Base-by-base conservation (phyloP, 352 stramenopile species). In the Pythium angustatum region DNA sequence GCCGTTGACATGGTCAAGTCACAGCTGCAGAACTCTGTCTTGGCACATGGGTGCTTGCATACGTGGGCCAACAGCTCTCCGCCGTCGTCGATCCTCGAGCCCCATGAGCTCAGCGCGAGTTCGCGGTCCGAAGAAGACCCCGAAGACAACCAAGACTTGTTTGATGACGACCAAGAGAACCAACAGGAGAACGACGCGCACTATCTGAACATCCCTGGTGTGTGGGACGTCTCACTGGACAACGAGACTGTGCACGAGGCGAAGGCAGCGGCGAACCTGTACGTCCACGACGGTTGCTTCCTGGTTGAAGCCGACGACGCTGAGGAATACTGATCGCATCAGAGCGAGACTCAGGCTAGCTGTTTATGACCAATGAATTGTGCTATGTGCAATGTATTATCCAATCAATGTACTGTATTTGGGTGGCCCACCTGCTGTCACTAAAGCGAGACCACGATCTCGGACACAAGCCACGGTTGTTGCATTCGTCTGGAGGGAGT, bases 21-120 rank as follows among this genome's bases (percentile, higher is more conserved):
- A 10, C 79, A 79, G 10, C 62, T 90, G 7, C 81, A 83, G 48
- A 75, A 80, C 28, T 87, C 81, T 0, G 64, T 82, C 12, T 59
- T 90, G 28, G 77, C 76, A 22, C 73, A 77, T 15, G 79, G 79
- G 4, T 90, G 81, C 21, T 67, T 88, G 21, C 71, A 77, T 10
- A 85, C 77, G 50, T 90, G 81, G 81, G 76, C 72, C 0, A 83
- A 72, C 43, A 77, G 47, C 47, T 52, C 27, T n/a, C 54, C 48
- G 10, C 41, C 49, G 15, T 19, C 44, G 28, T 34, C 50, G 24
- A 48, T 27, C 17, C 27, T 70, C 34, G 63, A 70, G 41, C 56
- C 63, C 11, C 63, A 70, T 11, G 55, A 65, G 38, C 30, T 54
- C 55, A 64, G 54, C 36, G 49, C 21, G 15, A 56, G 54, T n/a